phyloP scores from a whole-genome alignment of 768 basidiomycete species.

The Coprinellus aureogranulatus region DNA sequence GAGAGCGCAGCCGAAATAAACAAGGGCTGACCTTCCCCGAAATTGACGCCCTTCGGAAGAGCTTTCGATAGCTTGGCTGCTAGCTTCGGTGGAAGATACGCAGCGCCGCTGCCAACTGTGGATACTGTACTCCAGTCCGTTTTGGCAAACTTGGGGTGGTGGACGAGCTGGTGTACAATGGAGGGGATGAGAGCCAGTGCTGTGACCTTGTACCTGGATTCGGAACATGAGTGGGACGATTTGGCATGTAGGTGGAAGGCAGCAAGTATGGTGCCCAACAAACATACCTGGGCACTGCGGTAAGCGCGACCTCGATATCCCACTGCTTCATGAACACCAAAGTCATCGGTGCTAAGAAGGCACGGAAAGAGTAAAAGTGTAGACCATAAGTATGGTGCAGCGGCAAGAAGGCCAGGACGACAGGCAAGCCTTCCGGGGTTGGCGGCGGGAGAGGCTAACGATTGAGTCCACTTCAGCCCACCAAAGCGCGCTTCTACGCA shows the following conservation, averaged over 20 bases:
- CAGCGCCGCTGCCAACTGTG: constrained; percentile 52
- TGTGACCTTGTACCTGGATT: constrained; percentile 53
- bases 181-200: constrained; percentile 57
- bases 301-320: constrained; percentile 51
- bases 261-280: constrained; percentile 15
- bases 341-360: constrained; percentile 45
- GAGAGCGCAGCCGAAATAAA: not conserved
- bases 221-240: not conserved
- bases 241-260: not conserved
- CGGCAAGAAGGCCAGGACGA: constrained; percentile 59
- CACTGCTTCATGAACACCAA: constrained; percentile 58
- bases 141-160: constrained; percentile 47
- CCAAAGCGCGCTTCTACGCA: too few species aligned
- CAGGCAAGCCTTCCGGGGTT: constrained; percentile 45
- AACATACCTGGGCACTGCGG: constrained; percentile 64
- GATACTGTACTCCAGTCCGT: constrained; percentile 54
- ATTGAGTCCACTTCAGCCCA: too few species aligned
- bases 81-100: constrained; percentile 63
- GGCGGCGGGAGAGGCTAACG: constrained; percentile 36
- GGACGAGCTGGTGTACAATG: constrained; percentile 60
- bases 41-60: constrained; percentile 29
- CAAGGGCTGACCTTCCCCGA: constrained; percentile 44
- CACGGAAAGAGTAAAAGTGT: constrained; percentile 49
- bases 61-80: constrained; percentile 37
- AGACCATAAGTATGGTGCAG: constrained; percentile 68